phyloP scores from a whole-genome alignment of 345 rosid species.

The Fremontodendron californicum region DNA sequence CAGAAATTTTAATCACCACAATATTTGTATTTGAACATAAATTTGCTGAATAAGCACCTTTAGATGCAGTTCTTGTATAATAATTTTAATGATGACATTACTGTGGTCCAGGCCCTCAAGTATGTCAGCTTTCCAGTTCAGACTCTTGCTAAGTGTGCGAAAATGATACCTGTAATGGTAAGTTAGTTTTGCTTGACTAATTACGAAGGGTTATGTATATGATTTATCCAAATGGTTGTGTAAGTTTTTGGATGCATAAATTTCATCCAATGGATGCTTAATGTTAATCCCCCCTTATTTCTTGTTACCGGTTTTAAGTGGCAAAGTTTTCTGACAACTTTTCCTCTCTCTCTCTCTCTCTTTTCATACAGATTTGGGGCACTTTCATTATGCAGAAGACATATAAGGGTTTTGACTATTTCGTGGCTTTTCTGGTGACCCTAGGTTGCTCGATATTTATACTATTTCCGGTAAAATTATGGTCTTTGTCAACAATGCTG shows the following conservation, averaged over 20 bases:
- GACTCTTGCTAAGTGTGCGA: constrained; percentile 90
- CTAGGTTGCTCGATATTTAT: constrained; percentile 87
- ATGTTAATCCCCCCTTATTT: neutral
- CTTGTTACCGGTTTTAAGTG: neutral
- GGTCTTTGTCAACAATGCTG: neutral
- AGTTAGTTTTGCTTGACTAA: constrained; percentile 22
- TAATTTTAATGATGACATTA: constrained; percentile 12
- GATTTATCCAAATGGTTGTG: neutral
- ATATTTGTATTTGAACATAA: neutral
- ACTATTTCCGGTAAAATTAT: constrained; percentile 67
- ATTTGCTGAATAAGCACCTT: neutral
- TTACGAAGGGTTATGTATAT: neutral
- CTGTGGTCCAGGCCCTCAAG: constrained; percentile 70
- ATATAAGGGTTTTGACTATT: constrained; percentile 76
- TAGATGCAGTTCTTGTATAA: neutral
- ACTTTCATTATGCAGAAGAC: constrained; percentile 86
- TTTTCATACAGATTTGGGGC: constrained; percentile 65
- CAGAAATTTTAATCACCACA: neutral
- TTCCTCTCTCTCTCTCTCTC: neutral
- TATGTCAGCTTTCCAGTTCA: constrained; percentile 95
- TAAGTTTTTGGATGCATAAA: neutral
- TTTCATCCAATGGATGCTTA: neutral
- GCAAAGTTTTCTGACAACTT: neutral
- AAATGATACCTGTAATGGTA: constrained; percentile 99
- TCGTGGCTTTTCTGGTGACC: constrained; percentile 78